Conservation (phyloP, 345 rosid species). For the Moricandia arvensis region DNA sequence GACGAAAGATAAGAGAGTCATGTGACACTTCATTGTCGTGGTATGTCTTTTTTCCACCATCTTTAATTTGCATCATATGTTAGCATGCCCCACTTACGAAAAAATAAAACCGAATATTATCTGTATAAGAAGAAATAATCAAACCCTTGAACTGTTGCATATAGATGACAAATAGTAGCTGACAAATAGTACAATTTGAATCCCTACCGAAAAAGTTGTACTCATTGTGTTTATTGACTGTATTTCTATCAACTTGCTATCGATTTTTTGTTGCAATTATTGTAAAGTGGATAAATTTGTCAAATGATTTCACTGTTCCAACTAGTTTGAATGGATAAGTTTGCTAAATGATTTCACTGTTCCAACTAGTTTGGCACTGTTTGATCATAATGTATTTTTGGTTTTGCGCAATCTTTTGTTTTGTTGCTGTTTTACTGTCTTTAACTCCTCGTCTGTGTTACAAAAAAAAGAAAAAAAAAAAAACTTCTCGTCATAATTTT, state of each 20-base stretch:
- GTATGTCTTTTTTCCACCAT: neutral
- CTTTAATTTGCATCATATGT: neutral
- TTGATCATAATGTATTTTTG: neutral
- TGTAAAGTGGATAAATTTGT: neutral
- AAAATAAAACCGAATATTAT: neutral
- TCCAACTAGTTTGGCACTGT: neutral
- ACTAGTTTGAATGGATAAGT: neutral
- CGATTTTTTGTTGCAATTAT: neutral
- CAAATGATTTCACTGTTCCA: neutral
- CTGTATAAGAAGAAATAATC: neutral
- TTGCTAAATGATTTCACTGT: neutral
- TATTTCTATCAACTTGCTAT: neutral
- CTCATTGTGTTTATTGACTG: neutral
- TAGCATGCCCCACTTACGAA: neutral
- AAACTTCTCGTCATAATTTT: too few relatives aligned
- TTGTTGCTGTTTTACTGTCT: neutral
- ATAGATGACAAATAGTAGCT: neutral
- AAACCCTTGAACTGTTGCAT: neutral
- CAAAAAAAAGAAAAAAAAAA: too few relatives aligned
- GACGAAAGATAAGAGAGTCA: neutral
- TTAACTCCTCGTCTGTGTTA: neutral
- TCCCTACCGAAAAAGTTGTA: neutral
- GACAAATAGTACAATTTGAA: neutral
- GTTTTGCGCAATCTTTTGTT: neutral
- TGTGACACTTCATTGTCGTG: neutral